Conservation (phyloP, 345 rosid genomes). For the Draba incana region DNA sequence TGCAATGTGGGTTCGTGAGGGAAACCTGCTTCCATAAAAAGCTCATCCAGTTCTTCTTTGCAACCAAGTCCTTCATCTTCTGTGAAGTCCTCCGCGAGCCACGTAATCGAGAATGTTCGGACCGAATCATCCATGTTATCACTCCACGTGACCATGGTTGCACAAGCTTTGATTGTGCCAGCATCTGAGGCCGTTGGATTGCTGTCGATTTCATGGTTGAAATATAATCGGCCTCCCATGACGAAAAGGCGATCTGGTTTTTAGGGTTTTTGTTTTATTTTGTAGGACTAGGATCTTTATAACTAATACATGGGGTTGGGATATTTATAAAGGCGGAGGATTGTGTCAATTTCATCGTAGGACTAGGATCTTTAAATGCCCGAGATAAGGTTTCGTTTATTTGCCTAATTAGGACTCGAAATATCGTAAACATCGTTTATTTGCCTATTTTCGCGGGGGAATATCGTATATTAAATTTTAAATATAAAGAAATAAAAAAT, state of each 20-base stretch:
- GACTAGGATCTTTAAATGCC: no score
- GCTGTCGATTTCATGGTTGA: conserved; percentile 1
- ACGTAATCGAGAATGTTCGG: not conserved
- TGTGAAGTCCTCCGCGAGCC: not conserved
- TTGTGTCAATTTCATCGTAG: no score
- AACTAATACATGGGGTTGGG: no score
- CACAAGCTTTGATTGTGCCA: conserved; percentile 1
- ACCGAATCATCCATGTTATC: not conserved
- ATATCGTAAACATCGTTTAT: no score
- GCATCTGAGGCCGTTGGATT: not conserved
- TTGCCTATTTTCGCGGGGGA: no score
- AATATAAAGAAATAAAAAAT: no score
- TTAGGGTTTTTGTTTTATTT: no score
- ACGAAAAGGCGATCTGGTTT: not conserved
- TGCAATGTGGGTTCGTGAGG: not conserved
- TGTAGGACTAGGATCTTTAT: no score
- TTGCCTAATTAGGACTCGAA: no score
- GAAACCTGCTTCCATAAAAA: conserved; percentile 3
- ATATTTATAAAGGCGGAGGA: no score
- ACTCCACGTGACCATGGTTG: not conserved
- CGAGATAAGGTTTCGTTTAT: no score
- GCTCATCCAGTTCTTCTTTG: not conserved
- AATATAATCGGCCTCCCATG: not conserved
- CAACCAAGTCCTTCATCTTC: conserved; percentile 9
- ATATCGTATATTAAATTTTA: no score